These are phyloP conservation scores for Sphagnum contortum DNA, from an alignment of 225 moss, liverwort and hornwort genomes.

Conservation along the genomic window DNA sequence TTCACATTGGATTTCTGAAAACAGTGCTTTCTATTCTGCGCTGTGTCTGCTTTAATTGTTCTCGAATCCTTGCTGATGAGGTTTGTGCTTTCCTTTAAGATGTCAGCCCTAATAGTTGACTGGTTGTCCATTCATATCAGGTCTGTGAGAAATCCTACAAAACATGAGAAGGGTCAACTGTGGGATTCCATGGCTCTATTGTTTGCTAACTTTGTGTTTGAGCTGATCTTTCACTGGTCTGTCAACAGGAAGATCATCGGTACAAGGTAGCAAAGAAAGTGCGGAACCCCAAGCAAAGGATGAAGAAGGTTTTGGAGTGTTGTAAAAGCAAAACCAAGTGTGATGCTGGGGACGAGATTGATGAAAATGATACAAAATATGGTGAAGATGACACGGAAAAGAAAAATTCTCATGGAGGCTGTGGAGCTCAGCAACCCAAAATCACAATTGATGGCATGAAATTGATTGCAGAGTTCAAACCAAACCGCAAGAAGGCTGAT, in stretches of 20 bases:
- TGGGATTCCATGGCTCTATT: too few relatives aligned
- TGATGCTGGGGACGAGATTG: conserved; percentile 80
- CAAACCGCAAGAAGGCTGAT: conserved; percentile 56
- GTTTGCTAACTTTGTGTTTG: too few relatives aligned
- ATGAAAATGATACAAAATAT: conserved; percentile 60
- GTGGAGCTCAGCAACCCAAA: conserved; percentile 95
- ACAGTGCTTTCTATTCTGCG: conserved; percentile 87
- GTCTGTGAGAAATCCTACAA: not conserved
- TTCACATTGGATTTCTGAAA: conserved; percentile 96
- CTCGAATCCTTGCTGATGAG: conserved; percentile 73
- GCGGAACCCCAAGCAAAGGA: conserved; percentile 88
- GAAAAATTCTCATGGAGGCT: conserved; percentile 93
- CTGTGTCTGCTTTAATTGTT: conserved; percentile 97
- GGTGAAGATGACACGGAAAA: conserved; percentile 69
- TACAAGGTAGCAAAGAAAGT: conserved; percentile 96
- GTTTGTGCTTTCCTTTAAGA: conserved; percentile 15
- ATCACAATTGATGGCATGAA: conserved; percentile 99
- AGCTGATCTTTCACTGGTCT: too few relatives aligned
- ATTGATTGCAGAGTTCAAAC: conserved; percentile 86
- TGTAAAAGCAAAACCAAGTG: conserved; percentile 96
- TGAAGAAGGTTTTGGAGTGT: conserved; percentile 96
- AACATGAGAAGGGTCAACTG: not conserved
- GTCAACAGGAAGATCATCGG: conserved; percentile 75
- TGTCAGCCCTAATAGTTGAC: too few relatives aligned
- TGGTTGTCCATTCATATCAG: not conserved